A percentile compares a stretch with the other conserved stretches of the same genome.
phyloP scores from a whole-genome alignment of 2,329 filamentous ascomycete species.

The Xylariaceae sp. region DNA sequence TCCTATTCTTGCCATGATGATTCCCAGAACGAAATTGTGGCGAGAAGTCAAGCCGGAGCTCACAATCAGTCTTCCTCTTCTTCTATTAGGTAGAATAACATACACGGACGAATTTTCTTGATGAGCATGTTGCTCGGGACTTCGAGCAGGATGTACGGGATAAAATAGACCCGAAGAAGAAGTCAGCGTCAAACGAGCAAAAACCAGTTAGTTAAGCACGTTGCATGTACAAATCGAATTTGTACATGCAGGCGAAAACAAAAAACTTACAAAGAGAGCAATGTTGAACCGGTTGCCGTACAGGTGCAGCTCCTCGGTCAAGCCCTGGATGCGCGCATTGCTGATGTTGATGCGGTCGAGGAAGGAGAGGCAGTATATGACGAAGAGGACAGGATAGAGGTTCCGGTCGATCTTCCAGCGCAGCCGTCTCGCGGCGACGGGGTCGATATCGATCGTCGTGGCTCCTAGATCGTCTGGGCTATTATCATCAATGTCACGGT shows the following conservation, averaged over 20 bases:
- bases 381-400: constrained; percentile 37
- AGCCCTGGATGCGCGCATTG: constrained; percentile 42
- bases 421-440: constrained; percentile 32
- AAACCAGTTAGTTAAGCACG: not conserved
- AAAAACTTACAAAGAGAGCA: constrained; percentile 32
- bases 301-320: constrained; percentile 38
- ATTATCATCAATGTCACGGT: too few species aligned
- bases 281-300: constrained; percentile 39
- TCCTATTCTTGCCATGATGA: not conserved
- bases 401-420: constrained; percentile 37
- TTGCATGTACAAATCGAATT: not conserved
- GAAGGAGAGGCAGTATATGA: constrained; percentile 39
- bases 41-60: too few species aligned
- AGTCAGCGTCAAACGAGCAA: not conserved
- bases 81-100: not conserved
- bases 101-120: constrained; percentile 36
- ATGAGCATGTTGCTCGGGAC: constrained; percentile 42
- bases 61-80: too few species aligned
- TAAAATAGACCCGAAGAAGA: constrained; percentile 28
- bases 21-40: not conserved
- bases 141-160: constrained; percentile 41
- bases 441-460: constrained; percentile 29
- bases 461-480: too few species aligned
- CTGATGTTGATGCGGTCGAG: constrained; percentile 43
- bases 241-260: not conserved